A percentile compares a stretch with the other conserved stretches of the same genome.
Conservation (phyloP, 768 basidiomycete species). For the Rhodotorula paludigena region DNA sequence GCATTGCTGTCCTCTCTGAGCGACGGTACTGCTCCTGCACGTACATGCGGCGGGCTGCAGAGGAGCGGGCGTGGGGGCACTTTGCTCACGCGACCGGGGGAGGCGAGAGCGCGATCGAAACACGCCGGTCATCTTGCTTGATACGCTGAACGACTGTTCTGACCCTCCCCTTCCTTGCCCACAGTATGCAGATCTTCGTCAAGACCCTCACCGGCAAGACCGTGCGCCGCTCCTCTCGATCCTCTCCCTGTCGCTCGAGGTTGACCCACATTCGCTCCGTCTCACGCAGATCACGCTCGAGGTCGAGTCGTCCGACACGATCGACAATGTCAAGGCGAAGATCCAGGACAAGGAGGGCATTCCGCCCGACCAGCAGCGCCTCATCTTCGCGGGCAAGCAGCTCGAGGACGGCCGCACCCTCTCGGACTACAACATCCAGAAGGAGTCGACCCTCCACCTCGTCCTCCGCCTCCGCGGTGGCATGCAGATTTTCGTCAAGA, state of each 20-base stretch:
- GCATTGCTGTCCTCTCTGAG: too few species aligned
- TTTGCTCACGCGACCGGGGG: too few species aligned
- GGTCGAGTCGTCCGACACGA: conserved; percentile 85
- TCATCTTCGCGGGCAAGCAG: conserved; percentile 89
- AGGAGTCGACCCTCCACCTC: conserved; percentile 88
- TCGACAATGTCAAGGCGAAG: conserved; percentile 89
- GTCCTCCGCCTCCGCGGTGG: conserved; percentile 70
- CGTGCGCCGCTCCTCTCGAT: conserved; percentile 51
- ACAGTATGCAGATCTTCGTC: conserved; percentile 79
- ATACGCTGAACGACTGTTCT: too few species aligned
- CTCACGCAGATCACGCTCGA: conserved; percentile 64
- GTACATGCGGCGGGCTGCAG: too few species aligned
- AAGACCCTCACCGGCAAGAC: conserved; percentile 49
- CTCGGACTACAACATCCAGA: conserved; percentile 76
- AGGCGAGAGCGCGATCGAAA: too few species aligned
- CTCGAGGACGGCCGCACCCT: conserved; percentile 83
- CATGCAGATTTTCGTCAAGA: conserved; percentile 85
- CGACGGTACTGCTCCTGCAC: too few species aligned
- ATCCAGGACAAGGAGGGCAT: conserved; percentile 93
- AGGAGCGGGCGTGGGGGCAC: too few species aligned
- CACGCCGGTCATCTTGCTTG: too few species aligned
- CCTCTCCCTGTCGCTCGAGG: not conserved
- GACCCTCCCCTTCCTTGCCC: too few species aligned
- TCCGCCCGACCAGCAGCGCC: conserved; percentile 81
- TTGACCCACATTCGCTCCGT: conserved; percentile 2